These are phyloP conservation scores for Nicotiana tomentosiformis DNA, from an alignment of 257 asterid genomes.

Conservation along the genomic window DNA sequence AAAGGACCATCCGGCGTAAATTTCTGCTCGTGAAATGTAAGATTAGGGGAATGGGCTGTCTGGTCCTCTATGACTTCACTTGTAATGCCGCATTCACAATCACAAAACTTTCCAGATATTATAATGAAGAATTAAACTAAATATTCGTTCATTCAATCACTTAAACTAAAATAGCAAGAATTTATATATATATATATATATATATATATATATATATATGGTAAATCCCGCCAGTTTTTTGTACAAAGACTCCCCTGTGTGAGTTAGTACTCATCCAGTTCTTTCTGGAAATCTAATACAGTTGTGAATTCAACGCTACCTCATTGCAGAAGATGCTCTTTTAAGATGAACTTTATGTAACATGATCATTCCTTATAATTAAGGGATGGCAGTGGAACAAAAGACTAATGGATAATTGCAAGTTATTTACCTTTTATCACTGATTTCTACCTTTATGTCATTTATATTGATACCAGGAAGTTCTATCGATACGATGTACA, in stretches of 20 bases:
- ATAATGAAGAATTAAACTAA: no score
- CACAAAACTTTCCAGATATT: background rate
- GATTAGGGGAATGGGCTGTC: background rate
- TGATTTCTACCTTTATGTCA: constrained; percentile 59
- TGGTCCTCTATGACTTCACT: background rate
- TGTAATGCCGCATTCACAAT: background rate
- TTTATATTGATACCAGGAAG: constrained; percentile 57
- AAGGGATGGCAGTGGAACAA: no score
- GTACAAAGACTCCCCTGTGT: no score
- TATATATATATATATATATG: no score
- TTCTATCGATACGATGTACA: constrained; percentile 51
- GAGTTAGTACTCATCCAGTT: no score
- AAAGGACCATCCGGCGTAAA: no score
- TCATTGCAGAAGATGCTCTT: background rate
- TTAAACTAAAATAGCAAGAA: no score
- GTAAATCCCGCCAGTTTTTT: no score
- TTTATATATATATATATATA: no score
- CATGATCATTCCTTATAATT: no score
- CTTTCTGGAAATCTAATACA: background rate
- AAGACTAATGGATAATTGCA: background rate
- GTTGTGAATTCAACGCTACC: background rate
- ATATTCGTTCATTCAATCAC: no score
- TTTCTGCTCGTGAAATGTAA: background rate
- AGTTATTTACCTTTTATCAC: constrained; percentile 38
- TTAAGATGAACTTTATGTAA: no score